Evolutionary conservation across 352 stramenopile species (phyloP), one percentile per base, ranked within the genome.

Genomic region (Phytophthora boehmeriae): DNA sequence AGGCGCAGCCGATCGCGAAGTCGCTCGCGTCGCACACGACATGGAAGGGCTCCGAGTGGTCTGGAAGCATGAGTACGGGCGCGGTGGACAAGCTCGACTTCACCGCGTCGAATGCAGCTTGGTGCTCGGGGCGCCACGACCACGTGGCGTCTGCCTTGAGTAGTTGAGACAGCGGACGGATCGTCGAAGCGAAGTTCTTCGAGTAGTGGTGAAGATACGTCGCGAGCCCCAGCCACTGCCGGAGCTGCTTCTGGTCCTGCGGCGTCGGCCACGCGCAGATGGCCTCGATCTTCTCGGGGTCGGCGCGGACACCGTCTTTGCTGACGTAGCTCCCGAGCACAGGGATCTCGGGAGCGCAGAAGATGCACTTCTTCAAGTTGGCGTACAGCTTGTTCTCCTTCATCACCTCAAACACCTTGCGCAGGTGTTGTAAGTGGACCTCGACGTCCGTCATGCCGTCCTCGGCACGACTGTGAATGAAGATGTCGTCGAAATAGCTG

Each of bases 401-500:
- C 58, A 73, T 71, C 36, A 47, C 16, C 17, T 66, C 28, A 42
- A 80, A 54, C 16, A 76, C 45, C 3, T 54, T 5, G 0, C 51
- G 27, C 0, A 77, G 54, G 45, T 74, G 59, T n/a, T 47, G 13
- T 1, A 58, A 11, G 48, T 80, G 68, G 1, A 62, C 25, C 16
- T 68, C 59, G 6, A 66, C 13, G 11, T 58, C 63, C 0, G 47
- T 52, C 25, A 27, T 27, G 27, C 34, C 55, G 22, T 25, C 22
- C n/a, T n/a, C n/a, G n/a, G n/a, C n/a, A n/a, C n/a, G n/a, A n/a
- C n/a, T n/a, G n/a, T n/a, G n/a, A n/a, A n/a, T 57, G 51, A 63
- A 77, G 44, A 75, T 59, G 27, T 71, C 63, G 38, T 66, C 55
- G n/a, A 75, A 78, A 8, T 71, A 76, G 4, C 30, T 66, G 2